A percentile compares a stretch with the other conserved stretches of the same genome.
phyloP scores from a whole-genome alignment of 805 yeast genomes.

The Diddensiella caesifluorescens region DNA sequence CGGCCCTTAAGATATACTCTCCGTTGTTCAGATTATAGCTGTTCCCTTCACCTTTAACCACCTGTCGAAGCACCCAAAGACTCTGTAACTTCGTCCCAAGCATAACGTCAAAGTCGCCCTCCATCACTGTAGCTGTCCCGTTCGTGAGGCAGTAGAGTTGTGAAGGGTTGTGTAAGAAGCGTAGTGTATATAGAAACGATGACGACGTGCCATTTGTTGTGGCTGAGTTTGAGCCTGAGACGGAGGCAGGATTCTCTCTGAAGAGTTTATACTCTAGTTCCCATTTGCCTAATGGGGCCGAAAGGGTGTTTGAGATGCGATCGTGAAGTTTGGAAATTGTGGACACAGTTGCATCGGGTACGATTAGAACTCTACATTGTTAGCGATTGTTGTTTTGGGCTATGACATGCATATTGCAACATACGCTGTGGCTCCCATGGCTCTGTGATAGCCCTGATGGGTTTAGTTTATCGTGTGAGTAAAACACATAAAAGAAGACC shows the following conservation, averaged over 20 bases:
- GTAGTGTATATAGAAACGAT: slow-evolving; percentile 28
- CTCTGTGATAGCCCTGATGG: not conserved
- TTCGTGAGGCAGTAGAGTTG: slow-evolving; percentile 30
- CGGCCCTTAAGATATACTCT: slow-evolving; percentile 51
- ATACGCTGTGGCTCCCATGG: slow-evolving; percentile 5
- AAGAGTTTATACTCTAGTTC: slow-evolving; percentile 61
- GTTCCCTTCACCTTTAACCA: slow-evolving; percentile 68
- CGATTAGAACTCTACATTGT: slow-evolving; percentile 13
- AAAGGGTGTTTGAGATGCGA: slow-evolving; percentile 60
- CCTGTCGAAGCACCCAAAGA: slow-evolving; percentile 65
- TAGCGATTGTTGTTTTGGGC: not conserved
- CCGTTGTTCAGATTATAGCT: slow-evolving; percentile 51
- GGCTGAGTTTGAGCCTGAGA: slow-evolving; percentile 2
- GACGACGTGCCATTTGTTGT: not conserved
- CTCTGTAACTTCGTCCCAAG: slow-evolving; percentile 56
- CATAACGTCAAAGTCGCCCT: slow-evolving; percentile 54
- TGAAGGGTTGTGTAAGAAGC: slow-evolving; percentile 27
- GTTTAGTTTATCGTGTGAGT: no score
- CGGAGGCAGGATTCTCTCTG: slow-evolving; percentile 53
- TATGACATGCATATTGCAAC: not conserved
- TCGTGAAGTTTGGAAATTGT: slow-evolving; percentile 68
- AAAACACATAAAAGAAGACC: no score
- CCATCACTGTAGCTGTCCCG: slow-evolving; percentile 38
- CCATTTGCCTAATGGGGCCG: slow-evolving; percentile 61
- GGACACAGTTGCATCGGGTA: slow-evolving; percentile 22